A percentile compares a stretch with the other conserved stretches of the same genome.
Conservation (phyloP, 352 stramenopile species). For the Albugo laibachii region DNA sequence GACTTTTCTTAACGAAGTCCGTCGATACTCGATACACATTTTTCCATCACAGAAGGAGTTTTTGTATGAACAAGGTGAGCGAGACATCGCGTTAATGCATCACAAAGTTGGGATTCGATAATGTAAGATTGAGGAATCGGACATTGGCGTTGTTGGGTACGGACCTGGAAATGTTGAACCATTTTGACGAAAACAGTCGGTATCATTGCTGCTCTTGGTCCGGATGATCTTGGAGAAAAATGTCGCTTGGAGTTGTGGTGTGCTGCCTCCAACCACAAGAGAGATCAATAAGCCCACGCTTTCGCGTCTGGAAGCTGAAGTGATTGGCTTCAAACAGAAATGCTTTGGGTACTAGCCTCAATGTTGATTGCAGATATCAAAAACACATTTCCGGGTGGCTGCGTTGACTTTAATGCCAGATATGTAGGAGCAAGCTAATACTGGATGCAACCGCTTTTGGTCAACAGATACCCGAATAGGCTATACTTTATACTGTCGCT, state of each 20-base stretch:
- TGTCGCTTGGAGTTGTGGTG: slow-evolving; percentile 50
- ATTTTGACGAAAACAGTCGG: slow-evolving; percentile 93
- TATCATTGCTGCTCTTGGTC: slow-evolving; percentile 84
- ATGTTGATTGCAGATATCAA: too few relatives aligned
- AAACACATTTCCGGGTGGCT: too few relatives aligned
- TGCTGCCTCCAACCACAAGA: slow-evolving; percentile 78
- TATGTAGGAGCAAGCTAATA: too few relatives aligned
- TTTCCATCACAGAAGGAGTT: slow-evolving; percentile 71
- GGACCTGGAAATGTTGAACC: slow-evolving; percentile 77
- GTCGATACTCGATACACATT: slow-evolving; percentile 71
- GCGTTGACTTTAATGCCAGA: too few relatives aligned
- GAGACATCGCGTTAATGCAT: slow-evolving; percentile 91
- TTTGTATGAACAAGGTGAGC: slow-evolving; percentile 73
- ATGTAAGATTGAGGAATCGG: slow-evolving; percentile 71
- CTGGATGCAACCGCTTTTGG: too few relatives aligned
- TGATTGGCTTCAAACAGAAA: slow-evolving; percentile 78
- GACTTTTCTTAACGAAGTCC: slow-evolving; percentile 29
- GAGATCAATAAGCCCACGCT: slow-evolving; percentile 80
- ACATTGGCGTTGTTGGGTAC: slow-evolving; percentile 84
- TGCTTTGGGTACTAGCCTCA: too few relatives aligned
- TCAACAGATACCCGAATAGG: too few relatives aligned
- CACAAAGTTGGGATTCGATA: slow-evolving; percentile 74
- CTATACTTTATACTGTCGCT: too few relatives aligned
- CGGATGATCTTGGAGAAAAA: slow-evolving; percentile 88
- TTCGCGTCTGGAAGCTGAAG: slow-evolving; percentile 69